Percentiles rank a stretch among this genome's conserved stretches.
These are phyloP conservation scores for Pseudogymnoascus sp. DNA, from an alignment of 2,329 filamentous ascomycete species.

Conservation along the genomic window DNA sequence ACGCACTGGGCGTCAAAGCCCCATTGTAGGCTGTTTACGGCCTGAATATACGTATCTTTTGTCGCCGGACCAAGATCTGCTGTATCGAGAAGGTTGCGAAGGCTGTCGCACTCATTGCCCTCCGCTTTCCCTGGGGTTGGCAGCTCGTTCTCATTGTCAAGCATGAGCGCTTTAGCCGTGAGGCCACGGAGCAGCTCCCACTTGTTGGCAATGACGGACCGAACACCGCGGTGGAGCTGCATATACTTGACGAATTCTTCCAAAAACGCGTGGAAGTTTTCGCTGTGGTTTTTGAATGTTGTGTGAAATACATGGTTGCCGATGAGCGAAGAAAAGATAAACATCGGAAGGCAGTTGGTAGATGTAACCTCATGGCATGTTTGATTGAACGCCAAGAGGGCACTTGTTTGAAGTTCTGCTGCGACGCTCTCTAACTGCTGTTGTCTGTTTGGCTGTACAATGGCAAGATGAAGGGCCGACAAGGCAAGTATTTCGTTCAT, in stretches of 20 bases:
- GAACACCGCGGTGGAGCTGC: conserved; percentile 26
- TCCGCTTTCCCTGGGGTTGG: background rate
- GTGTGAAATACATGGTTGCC: conserved; percentile 33
- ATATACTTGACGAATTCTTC: conserved; percentile 25
- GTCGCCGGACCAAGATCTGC: conserved; percentile 5
- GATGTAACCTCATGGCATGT: conserved; percentile 16
- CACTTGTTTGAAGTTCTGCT: conserved; percentile 26
- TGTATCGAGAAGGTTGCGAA: conserved; percentile 9
- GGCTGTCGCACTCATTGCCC: conserved; percentile 10
- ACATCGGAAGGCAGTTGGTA: conserved; percentile 25
- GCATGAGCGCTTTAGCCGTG: conserved; percentile 20
- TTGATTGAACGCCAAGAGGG: conserved; percentile 26
- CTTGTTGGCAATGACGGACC: conserved; percentile 16
- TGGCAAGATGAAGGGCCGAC: conserved; percentile 30
- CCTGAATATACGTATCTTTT: conserved; percentile 10
- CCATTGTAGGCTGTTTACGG: conserved; percentile 14
- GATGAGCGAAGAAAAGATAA: conserved; percentile 26
- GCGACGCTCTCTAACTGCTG: conserved; percentile 24
- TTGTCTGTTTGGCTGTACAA: conserved; percentile 19
- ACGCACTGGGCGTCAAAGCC: conserved; percentile 12
- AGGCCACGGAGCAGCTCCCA: conserved; percentile 19
- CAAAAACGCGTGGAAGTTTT: conserved; percentile 25
- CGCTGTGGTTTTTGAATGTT: conserved; percentile 25
- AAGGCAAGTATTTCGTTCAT: conserved; percentile 31
- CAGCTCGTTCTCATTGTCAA: conserved; percentile 7